Evolutionary conservation across 139 green algal genomes (phyloP).

Genomic region (Coelastrella sp.): DNA sequence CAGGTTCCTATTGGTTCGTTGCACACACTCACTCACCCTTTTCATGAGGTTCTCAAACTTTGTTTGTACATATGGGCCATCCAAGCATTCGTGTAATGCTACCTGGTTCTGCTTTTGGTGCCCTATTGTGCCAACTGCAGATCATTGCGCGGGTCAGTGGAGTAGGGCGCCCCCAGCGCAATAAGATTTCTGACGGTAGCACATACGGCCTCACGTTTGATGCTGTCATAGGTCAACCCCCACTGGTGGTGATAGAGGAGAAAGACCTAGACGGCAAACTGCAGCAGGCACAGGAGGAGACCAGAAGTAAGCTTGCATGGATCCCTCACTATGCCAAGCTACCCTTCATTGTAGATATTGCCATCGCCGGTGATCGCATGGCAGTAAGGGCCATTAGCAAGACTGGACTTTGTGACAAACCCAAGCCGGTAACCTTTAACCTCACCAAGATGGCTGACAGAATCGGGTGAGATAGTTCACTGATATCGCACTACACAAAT

Average conservation of each 20-base stretch:
- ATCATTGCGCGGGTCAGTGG: not conserved
- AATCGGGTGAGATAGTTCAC: not conserved
- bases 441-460: not conserved
- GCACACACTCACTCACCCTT: not conserved
- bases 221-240: not conserved
- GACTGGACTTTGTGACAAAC: not conserved
- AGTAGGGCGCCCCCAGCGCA: not conserved
- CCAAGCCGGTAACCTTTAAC: not conserved
- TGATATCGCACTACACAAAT: not conserved
- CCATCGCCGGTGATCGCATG: not conserved
- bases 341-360: not conserved
- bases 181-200: not conserved
- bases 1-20: not conserved
- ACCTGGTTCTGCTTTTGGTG: not conserved
- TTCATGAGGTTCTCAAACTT: not conserved
- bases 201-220: not conserved
- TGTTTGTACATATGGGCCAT: not conserved
- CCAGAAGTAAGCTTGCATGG: not conserved
- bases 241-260: not conserved
- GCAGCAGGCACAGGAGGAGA: not conserved
- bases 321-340: not conserved
- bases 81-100: not conserved
- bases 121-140: not conserved
- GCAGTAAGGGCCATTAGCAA: not conserved
- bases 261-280: not conserved